A percentile compares a stretch with the other conserved stretches of the same genome.
Evolutionary conservation across 2,329 filamentous ascomycete species (phyloP).

Genomic region (Tolypocladium pustulatum): DNA sequence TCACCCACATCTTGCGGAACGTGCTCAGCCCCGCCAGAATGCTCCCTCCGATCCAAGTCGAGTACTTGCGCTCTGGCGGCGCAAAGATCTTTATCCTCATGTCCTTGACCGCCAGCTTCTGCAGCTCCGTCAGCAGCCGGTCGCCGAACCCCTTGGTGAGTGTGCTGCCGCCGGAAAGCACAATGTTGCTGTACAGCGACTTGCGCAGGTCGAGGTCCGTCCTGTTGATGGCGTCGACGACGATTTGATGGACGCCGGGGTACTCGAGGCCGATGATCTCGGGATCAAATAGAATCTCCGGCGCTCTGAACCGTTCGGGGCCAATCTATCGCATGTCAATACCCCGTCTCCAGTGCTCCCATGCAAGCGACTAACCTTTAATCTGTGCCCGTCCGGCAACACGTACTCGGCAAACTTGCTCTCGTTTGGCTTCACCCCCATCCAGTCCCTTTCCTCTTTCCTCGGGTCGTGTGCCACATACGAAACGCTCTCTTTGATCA

Average conservation of each 20-base stretch:
- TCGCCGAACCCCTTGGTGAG: conserved; percentile 96
- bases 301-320: conserved; percentile 86
- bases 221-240: conserved; percentile 89
- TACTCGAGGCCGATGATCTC: conserved; percentile 96
- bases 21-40: conserved; percentile 95
- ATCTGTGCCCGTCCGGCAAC: conserved; percentile 83
- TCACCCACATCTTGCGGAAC: conserved; percentile 99
- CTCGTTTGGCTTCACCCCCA: conserved; percentile 64
- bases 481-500: conserved; percentile 91
- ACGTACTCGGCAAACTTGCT: conserved; percentile 78
- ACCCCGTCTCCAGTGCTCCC: too few species aligned
- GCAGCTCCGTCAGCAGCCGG: conserved; percentile 81
- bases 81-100: conserved; percentile 99
- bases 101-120: conserved; percentile 89
- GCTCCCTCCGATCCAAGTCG: conserved; percentile 97
- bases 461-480: conserved; percentile 87
- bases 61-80: conserved; percentile 94
- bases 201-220: conserved; percentile 95
- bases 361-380: conserved; percentile 51
- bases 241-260: conserved; percentile 93
- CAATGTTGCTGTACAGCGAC: conserved; percentile 89
- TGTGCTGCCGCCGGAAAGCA: conserved; percentile 90
- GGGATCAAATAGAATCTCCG: conserved; percentile 95
- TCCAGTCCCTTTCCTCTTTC: conserved; percentile 95
- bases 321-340: conserved; percentile 52